Conservation (phyloP, 352 stramenopile genomes). For the Aphanomyces astaci region DNA sequence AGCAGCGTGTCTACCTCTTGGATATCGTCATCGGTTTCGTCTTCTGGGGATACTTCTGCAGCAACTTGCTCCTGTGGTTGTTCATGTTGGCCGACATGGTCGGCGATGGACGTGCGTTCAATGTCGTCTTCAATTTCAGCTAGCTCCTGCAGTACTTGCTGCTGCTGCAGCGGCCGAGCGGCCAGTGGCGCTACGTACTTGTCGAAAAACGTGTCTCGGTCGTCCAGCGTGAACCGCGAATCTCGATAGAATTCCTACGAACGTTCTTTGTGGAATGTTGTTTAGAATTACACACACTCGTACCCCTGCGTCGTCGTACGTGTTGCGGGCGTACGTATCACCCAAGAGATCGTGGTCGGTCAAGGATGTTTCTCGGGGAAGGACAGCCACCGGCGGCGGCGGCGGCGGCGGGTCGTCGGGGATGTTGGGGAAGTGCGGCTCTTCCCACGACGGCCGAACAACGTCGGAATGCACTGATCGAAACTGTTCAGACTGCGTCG, state of each 20-base stretch:
- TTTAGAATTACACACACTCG: background rate
- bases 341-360: conserved; percentile 17
- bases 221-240: conserved; percentile 16
- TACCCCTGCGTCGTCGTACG: conserved; percentile 1
- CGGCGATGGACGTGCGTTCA: conserved; percentile 45
- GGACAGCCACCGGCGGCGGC: no score
- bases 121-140: conserved; percentile 63
- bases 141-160: conserved; percentile 24
- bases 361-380: conserved; percentile 18
- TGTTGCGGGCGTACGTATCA: conserved; percentile 13
- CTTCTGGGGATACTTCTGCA: background rate
- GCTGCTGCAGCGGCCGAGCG: background rate
- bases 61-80: background rate
- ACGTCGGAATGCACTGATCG: background rate
- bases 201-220: conserved; percentile 20
- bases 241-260: conserved; percentile 10
- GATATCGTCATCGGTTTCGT: conserved; percentile 1
- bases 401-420: no score
- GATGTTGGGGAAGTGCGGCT: background rate
- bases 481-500: background rate
- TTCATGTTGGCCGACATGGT: background rate
- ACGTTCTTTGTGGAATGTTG: background rate
- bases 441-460: conserved; percentile 3
- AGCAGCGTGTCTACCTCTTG: conserved; percentile 76
- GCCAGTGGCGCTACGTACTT: conserved; percentile 14